Conservation (phyloP, 345 rosid species). For the Kernera saxatilis region DNA sequence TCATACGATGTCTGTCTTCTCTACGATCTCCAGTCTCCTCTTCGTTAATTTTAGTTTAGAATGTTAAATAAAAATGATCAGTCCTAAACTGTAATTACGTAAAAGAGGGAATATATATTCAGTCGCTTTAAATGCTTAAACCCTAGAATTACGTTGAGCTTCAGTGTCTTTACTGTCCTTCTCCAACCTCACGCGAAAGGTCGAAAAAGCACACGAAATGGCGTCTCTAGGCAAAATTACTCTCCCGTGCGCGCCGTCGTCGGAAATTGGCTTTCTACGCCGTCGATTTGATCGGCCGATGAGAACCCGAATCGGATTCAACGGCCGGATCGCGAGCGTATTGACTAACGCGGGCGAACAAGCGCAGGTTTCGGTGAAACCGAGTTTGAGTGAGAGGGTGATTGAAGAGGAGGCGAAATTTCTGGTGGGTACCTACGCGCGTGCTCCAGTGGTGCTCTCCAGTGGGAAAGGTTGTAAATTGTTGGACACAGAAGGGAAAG, state of each 20-base stretch:
- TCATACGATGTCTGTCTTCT: not conserved
- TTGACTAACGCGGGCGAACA: slow-evolving; percentile 16
- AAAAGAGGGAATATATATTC: not conserved
- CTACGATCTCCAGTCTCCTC: not conserved
- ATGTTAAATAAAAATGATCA: not conserved
- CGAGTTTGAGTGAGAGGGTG: slow-evolving; percentile 41
- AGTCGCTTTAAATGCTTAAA: not conserved
- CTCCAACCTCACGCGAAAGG: not conserved
- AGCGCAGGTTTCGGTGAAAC: not conserved
- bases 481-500: slow-evolving; percentile 68
- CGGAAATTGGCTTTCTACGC: not conserved
- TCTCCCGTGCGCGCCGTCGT: slow-evolving; percentile 1
- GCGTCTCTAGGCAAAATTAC: slow-evolving; percentile 22
- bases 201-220: not conserved
- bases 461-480: slow-evolving; percentile 77
- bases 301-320: slow-evolving; percentile 10
- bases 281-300: slow-evolving; percentile 2
- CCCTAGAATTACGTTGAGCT: slow-evolving; percentile 10
- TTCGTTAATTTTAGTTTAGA: not conserved
- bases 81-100: not conserved
- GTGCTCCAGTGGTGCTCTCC: slow-evolving; percentile 52
- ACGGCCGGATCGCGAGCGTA: slow-evolving; percentile 4
- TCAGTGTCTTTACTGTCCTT: not conserved
- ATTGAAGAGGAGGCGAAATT: slow-evolving; percentile 56
- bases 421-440: slow-evolving; percentile 76